phyloP scores from a whole-genome alignment of 2,329 filamentous ascomycete genomes.

The Alternaria brassicae region DNA sequence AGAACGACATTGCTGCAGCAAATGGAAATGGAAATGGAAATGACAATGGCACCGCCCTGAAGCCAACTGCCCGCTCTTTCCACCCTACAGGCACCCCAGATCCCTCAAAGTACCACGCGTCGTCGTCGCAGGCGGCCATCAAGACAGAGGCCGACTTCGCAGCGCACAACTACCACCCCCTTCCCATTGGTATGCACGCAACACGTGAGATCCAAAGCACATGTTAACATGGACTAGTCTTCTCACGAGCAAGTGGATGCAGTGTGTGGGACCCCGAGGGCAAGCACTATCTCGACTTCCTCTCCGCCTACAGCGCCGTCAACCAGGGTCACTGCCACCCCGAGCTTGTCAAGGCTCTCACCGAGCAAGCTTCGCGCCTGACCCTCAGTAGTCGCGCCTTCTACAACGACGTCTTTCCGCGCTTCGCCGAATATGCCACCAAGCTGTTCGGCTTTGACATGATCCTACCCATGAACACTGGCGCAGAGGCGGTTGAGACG shows the following conservation, averaged over 20 bases:
- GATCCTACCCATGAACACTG: conserved; percentile 98
- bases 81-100: conserved; percentile 48
- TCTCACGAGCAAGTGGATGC: conserved; percentile 81
- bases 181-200: conserved; percentile 72
- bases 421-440: conserved; percentile 92
- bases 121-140: conserved; percentile 82
- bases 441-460: conserved; percentile 93
- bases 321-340: conserved; percentile 99
- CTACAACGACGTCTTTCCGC: conserved; percentile 97
- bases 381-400: conserved; percentile 95
- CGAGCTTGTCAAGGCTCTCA: conserved; percentile 87
- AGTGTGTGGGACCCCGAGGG: conserved; percentile 98
- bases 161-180: conserved; percentile 98
- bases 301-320: conserved; percentile 96
- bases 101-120: conserved; percentile 69
- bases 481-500: conserved; percentile 94
- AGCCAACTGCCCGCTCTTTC: conserved; percentile 49
- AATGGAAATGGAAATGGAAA: conserved; percentile 14
- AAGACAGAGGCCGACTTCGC: conserved; percentile 81
- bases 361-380: conserved; percentile 85
- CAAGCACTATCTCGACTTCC: conserved; percentile 90
- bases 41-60: conserved; percentile 41
- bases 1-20: conserved; percentile 30
- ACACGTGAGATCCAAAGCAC: background rate
- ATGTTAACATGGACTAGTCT: conserved; percentile 53